phyloP scores from a whole-genome alignment of 2,329 filamentous ascomycete species.

The Cryphonectria naterciae region DNA sequence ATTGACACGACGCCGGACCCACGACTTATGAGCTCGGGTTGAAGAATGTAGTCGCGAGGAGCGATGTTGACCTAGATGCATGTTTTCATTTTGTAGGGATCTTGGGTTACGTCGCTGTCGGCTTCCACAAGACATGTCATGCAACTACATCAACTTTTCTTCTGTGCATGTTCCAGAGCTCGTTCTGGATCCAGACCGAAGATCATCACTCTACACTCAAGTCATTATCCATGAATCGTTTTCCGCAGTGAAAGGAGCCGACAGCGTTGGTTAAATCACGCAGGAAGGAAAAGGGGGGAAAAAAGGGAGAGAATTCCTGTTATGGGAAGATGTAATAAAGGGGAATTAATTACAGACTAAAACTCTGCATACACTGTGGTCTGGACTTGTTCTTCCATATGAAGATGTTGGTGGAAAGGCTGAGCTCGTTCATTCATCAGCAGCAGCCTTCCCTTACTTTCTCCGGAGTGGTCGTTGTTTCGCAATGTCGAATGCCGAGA shows the following conservation, averaged over 20 bases:
- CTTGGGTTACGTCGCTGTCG: neutral
- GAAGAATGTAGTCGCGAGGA: neutral
- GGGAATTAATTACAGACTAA: neutral
- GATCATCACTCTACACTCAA: neutral
- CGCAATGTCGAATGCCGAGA: neutral
- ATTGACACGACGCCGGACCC: neutral
- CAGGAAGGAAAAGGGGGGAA: too few species aligned
- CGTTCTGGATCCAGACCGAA: neutral
- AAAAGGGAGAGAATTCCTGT: neutral
- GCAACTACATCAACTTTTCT: neutral
- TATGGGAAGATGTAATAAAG: neutral
- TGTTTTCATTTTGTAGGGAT: neutral
- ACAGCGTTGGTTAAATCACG: neutral
- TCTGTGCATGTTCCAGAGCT: neutral
- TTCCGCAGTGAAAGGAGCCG: neutral
- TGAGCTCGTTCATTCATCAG: neutral
- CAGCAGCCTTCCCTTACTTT: neutral
- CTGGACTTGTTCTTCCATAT: neutral
- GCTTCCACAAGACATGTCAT: neutral
- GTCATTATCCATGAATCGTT: neutral
- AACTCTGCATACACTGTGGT: neutral
- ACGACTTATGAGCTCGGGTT: neutral
- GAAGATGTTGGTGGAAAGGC: neutral
- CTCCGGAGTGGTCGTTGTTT: neutral
- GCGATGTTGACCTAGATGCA: neutral